These are phyloP conservation scores for Solanum appendiculatum DNA, from an alignment of 257 asterid genomes.

Conservation along the genomic window DNA sequence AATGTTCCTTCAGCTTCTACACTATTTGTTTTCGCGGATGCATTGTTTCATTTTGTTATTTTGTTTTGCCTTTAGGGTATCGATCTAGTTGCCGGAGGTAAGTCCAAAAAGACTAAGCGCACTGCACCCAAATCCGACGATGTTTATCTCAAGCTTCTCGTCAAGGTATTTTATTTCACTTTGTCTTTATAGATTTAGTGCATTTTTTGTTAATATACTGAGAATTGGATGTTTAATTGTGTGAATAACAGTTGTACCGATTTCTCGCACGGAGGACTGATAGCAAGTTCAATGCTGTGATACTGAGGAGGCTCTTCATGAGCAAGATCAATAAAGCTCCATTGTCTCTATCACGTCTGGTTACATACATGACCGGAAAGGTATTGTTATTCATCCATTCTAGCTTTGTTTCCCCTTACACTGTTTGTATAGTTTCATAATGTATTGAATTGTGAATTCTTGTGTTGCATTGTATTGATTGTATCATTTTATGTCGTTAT, in stretches of 20 bases:
- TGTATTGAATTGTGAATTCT: not conserved
- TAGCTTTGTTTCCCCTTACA: not conserved
- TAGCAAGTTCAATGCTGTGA: constrained; percentile 73
- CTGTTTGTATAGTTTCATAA: not conserved
- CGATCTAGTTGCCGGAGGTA: constrained; percentile 90
- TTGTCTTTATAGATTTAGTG: not conserved
- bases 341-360: constrained; percentile 73
- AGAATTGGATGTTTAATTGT: not conserved
- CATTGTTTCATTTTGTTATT: not conserved
- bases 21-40: too few species aligned
- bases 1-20: not conserved
- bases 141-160: constrained; percentile 61
- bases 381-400: constrained; percentile 10
- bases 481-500: not conserved
- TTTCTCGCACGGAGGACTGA: constrained; percentile 89
- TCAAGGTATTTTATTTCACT: constrained; percentile 31
- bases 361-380: constrained; percentile 58
- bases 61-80: constrained; percentile 43
- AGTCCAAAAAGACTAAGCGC: constrained; percentile 80
- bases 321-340: constrained; percentile 87
- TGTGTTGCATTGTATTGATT: not conserved
- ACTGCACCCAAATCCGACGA: constrained; percentile 68
- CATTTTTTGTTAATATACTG: not conserved
- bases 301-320: constrained; percentile 83
- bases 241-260: constrained; percentile 50